These are phyloP conservation scores for Sporisorium sorghi DNA, from an alignment of 1,284 basidiomycete species.

Conservation along the genomic window DNA sequence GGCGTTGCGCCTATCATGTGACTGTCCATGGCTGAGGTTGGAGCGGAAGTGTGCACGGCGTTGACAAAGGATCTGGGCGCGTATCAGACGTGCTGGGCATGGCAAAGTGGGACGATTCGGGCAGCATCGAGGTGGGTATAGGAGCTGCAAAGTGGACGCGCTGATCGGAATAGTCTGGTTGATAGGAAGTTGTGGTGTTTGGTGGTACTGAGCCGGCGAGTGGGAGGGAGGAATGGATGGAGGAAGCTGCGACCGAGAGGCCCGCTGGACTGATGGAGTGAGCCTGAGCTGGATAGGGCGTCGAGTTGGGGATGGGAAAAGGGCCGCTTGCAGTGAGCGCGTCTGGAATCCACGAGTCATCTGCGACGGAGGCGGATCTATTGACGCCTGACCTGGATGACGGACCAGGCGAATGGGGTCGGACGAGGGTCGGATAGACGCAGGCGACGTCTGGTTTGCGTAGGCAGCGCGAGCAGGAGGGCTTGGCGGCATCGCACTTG, in stretches of 20 bases:
- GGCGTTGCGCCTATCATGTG: background rate
- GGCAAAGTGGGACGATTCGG: conserved; percentile 3
- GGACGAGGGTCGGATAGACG: conserved; percentile 11
- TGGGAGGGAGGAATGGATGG: conserved; percentile 2
- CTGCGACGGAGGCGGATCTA: too few species aligned
- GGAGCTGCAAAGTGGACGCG: background rate
- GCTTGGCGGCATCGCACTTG: conserved; percentile 22
- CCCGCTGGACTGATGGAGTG: background rate
- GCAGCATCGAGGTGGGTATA: background rate
- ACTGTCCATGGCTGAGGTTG: background rate
- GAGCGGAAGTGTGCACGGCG: too few species aligned
- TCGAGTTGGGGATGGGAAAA: background rate
- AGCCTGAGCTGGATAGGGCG: conserved; percentile 9
- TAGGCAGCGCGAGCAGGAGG: conserved; percentile 24
- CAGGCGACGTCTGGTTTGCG: conserved; percentile 10
- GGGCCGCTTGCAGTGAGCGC: background rate
- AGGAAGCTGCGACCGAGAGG: background rate
- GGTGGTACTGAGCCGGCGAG: background rate
- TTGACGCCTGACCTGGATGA: conserved; percentile 1
- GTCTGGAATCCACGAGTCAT: conserved; percentile 5
- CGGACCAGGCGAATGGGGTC: background rate
- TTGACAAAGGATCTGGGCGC: background rate
- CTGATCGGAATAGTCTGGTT: background rate
- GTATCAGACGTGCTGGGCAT: background rate
- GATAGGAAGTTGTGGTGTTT: background rate